A percentile compares a stretch with the other conserved stretches of the same genome.
These are phyloP conservation scores for Pestalotiopsis sp. DNA, from an alignment of 2,329 filamentous ascomycete genomes.

Conservation along the genomic window DNA sequence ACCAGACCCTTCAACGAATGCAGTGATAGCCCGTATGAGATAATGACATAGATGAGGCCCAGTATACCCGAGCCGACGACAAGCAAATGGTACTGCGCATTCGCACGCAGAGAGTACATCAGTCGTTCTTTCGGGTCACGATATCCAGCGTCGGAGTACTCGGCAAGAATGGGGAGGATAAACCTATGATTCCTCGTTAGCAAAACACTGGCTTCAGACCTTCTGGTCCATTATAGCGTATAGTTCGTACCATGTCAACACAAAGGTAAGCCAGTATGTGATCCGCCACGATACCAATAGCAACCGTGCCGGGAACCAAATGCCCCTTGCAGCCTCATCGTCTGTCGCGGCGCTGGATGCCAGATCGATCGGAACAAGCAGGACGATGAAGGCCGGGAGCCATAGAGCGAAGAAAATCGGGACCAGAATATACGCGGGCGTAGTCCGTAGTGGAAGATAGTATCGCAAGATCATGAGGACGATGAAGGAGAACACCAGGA, in stretches of 20 bases:
- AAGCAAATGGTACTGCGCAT: conserved; percentile 86
- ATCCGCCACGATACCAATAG: conserved; percentile 91
- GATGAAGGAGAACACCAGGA: conserved; percentile 72
- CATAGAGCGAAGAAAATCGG: conserved; percentile 96
- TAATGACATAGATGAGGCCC: conserved; percentile 81
- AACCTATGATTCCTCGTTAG: conserved; percentile 54
- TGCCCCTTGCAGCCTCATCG: conserved; percentile 71
- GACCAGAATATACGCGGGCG: conserved; percentile 84
- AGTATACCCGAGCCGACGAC: conserved; percentile 70
- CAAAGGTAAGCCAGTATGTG: conserved; percentile 95
- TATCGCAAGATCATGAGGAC: conserved; percentile 85
- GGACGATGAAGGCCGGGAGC: conserved; percentile 85
- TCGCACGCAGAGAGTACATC: conserved; percentile 81
- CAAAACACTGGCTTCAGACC: not conserved
- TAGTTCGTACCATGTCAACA: conserved; percentile 76
- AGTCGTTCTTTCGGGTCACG: conserved; percentile 81
- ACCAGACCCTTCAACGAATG: conserved; percentile 78
- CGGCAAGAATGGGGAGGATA: conserved; percentile 88
- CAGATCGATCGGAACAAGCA: conserved; percentile 94
- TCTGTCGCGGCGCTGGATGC: conserved; percentile 79
- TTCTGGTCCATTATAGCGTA: not conserved
- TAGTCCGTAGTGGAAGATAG: conserved; percentile 88
- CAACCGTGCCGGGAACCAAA: conserved; percentile 81
- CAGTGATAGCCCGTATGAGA: conserved; percentile 73
- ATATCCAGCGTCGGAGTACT: conserved; percentile 94